A percentile compares a stretch with the other conserved stretches of the same genome.
Evolutionary conservation across 208 protist genomes (phyloP).

Genomic region (Crithidia bombi): DNA sequence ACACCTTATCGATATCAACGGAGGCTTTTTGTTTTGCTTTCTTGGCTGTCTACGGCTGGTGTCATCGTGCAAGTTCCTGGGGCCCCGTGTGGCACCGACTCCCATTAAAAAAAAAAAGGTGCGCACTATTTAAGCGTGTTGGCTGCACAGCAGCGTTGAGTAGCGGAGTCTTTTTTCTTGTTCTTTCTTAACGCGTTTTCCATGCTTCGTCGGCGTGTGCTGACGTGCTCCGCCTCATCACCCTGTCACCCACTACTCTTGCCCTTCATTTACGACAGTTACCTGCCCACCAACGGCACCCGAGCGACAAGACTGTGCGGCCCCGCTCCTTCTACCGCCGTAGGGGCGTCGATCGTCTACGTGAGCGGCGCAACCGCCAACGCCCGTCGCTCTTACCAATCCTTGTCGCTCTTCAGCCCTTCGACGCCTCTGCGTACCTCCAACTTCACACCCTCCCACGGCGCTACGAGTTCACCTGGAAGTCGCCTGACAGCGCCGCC

Average conservation of each 20-base stretch:
- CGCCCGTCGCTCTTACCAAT: slow-evolving; percentile 10
- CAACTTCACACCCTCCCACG: background rate
- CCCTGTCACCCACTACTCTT: background rate
- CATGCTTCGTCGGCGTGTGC: slow-evolving; percentile 22
- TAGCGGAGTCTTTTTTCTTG: background rate
- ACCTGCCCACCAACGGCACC: background rate
- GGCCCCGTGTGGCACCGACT: too few relatives aligned
- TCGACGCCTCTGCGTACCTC: background rate
- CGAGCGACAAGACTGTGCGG: background rate
- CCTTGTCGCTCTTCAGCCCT: background rate
- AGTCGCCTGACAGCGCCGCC: background rate
- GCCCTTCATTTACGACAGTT: slow-evolving; percentile 7
- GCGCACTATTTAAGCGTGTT: background rate
- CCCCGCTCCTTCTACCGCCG: too few relatives aligned
- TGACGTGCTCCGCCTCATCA: background rate
- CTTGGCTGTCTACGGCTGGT: too few relatives aligned
- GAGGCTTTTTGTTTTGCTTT: too few relatives aligned
- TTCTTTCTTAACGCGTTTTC: slow-evolving; percentile 6
- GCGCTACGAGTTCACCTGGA: background rate
- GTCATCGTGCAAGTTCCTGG: too few relatives aligned
- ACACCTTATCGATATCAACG: too few relatives aligned
- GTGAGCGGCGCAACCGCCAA: background rate
- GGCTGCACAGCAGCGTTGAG: background rate
- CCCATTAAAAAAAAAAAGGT: too few relatives aligned
- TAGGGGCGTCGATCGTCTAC: background rate